Conservation (phyloP, 345 rosid genomes). For the Diplotaxis tenuifolia region DNA sequence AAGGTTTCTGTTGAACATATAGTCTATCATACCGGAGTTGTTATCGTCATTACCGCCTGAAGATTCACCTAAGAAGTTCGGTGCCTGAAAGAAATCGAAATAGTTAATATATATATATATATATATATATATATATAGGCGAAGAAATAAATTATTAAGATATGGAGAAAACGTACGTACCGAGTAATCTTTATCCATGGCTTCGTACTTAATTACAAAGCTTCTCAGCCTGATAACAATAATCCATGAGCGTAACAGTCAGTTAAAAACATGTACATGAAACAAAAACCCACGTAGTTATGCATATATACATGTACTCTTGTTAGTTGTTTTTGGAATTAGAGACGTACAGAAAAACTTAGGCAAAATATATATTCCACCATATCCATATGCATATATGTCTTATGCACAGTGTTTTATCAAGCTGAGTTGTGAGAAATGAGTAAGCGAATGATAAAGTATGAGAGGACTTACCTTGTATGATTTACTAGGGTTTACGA, state of each 20-base stretch:
- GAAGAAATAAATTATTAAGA: not conserved
- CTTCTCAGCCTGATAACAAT: not conserved
- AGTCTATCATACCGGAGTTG: conserved; percentile 52
- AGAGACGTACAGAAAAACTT: not conserved
- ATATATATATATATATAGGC: not conserved
- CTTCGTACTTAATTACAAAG: not conserved
- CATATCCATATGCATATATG: not conserved
- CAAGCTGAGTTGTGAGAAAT: not conserved
- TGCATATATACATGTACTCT: not conserved
- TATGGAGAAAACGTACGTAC: not conserved
- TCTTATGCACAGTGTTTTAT: not conserved
- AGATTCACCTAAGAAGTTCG: conserved; percentile 43
- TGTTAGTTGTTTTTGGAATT: not conserved
- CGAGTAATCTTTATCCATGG: not conserved
- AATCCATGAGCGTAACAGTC: not conserved
- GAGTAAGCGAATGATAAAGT: not conserved
- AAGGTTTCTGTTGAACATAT: conserved; percentile 50
- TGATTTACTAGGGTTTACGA: not conserved
- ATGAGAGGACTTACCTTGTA: not conserved
- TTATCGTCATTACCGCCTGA: conserved; percentile 46
- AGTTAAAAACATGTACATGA: not conserved
- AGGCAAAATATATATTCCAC: not conserved
- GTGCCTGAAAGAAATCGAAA: conserved; percentile 33
- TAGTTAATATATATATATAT: not conserved
- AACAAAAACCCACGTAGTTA: not conserved